Percentiles rank a stretch among this genome's conserved stretches.
Conservation (phyloP, 768 basidiomycete genomes). For the Pleurotus sapidus region DNA sequence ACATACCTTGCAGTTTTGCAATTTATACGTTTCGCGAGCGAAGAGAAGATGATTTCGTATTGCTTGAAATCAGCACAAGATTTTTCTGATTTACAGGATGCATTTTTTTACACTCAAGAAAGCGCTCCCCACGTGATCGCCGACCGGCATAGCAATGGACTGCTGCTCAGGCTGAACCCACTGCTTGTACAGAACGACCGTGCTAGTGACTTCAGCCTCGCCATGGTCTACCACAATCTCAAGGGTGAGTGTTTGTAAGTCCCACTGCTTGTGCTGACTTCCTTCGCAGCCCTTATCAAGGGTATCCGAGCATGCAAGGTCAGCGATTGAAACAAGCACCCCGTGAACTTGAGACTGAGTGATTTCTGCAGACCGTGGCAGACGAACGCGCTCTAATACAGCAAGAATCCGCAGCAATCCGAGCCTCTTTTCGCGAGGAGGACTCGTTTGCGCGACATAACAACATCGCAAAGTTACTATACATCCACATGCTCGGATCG, state of each 20-base stretch:
- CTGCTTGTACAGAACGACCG: too few relatives aligned
- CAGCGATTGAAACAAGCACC: constrained; percentile 11
- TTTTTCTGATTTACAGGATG: too few relatives aligned
- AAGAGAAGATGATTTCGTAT: too few relatives aligned
- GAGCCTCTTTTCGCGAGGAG: constrained; percentile 96
- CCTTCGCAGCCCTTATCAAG: constrained; percentile 83
- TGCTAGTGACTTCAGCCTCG: not conserved
- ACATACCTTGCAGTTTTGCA: too few relatives aligned
- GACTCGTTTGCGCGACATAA: constrained; percentile 94
- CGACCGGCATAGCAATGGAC: too few relatives aligned
- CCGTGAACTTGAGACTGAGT: constrained; percentile 15
- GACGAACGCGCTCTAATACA: constrained; percentile 97
- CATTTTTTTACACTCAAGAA: too few relatives aligned
- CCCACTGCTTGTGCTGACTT: constrained; percentile 20
- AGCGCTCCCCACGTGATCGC: too few relatives aligned
- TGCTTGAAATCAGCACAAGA: too few relatives aligned
- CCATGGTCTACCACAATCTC: constrained; percentile 83
- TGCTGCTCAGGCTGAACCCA: too few relatives aligned
- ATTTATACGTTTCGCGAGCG: too few relatives aligned
- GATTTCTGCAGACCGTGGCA: constrained; percentile 76
- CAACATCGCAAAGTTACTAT: constrained; percentile 96
- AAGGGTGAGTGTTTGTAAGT: constrained; percentile 52
- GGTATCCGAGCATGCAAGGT: constrained; percentile 98
- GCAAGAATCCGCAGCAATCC: constrained; percentile 95
- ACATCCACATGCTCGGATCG: constrained; percentile 98